Evolutionary conservation across 2,329 filamentous ascomycete genomes (phyloP).

Genomic region (Byssoonygena ceratinophila): DNA sequence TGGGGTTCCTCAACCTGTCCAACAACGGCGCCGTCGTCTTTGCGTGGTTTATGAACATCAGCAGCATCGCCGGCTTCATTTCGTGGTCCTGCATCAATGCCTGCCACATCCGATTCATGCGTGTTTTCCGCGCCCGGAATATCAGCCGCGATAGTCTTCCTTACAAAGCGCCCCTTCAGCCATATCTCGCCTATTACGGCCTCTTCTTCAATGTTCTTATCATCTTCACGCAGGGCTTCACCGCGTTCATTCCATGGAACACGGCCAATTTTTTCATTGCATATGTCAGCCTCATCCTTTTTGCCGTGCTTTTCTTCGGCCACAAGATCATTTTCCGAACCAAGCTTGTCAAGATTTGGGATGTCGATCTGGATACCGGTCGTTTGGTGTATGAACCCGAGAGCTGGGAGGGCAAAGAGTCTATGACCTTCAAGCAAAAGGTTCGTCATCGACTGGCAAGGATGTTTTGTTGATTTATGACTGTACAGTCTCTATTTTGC

Average conservation of each 20-base stretch:
- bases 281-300: conserved; percentile 56
- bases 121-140: conserved; percentile 46
- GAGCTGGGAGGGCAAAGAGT: conserved; percentile 16
- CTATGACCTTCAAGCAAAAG: conserved; percentile 25
- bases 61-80: conserved; percentile 29
- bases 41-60: conserved; percentile 29
- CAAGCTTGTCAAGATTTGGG: conserved; percentile 28
- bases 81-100: conserved; percentile 32
- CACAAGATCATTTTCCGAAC: conserved; percentile 45
- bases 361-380: conserved; percentile 38
- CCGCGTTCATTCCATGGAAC: conserved; percentile 54
- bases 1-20: conserved; percentile 60
- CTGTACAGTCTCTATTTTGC: not conserved
- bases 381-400: conserved; percentile 17
- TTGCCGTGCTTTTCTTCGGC: conserved; percentile 48
- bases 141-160: conserved; percentile 50
- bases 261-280: conserved; percentile 52
- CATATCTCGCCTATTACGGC: conserved; percentile 55
- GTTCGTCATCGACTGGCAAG: conserved; percentile 8
- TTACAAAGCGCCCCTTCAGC: conserved; percentile 53
- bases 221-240: conserved; percentile 58
- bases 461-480: conserved; percentile 10
- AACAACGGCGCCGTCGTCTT: conserved; percentile 53
- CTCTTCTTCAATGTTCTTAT: conserved; percentile 56
- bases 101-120: conserved; percentile 57